Evolutionary conservation across 2,329 filamentous ascomycete species (phyloP).

Genomic region (Orbilia quercus): DNA sequence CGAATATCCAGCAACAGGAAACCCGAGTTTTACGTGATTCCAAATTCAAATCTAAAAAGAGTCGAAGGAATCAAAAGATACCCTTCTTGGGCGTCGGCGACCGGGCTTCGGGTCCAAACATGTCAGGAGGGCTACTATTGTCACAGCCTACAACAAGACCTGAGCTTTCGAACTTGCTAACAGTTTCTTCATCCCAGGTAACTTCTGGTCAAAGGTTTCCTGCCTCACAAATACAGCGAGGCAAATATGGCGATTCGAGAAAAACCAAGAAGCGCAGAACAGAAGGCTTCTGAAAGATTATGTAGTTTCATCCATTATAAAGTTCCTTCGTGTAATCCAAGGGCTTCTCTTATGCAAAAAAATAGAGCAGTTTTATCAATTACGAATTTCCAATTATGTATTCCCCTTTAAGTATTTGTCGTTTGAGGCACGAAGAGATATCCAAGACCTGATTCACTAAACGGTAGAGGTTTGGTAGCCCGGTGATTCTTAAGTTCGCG

Average conservation of each 20-base stretch:
- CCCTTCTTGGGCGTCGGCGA: not conserved
- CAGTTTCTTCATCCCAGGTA: conserved; percentile 6
- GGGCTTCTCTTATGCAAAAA: too few relatives aligned
- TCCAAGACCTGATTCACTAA: too few relatives aligned
- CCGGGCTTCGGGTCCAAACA: not conserved
- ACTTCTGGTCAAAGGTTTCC: conserved; percentile 30
- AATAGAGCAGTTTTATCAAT: too few relatives aligned
- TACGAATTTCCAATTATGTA: too few relatives aligned
- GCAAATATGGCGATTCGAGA: conserved; percentile 61
- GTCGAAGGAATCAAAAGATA: not conserved
- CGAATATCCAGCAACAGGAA: conserved; percentile 15
- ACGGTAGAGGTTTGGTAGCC: too few relatives aligned
- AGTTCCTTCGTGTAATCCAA: too few relatives aligned
- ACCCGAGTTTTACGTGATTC: not conserved
- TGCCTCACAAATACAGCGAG: conserved; percentile 56
- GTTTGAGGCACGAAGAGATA: too few relatives aligned
- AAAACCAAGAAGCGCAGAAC: conserved; percentile 47
- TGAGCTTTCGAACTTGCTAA: conserved; percentile 16
- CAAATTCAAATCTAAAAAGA: conserved; percentile 18
- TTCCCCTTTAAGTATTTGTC: too few relatives aligned
- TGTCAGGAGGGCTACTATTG: conserved; percentile 9
- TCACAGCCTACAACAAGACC: conserved; percentile 27
- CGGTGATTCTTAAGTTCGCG: too few relatives aligned
- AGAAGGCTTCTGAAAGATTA: conserved; percentile 29
- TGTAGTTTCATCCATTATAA: not conserved